These are phyloP conservation scores for Trifolium subterraneum DNA, from an alignment of 306 rosid species.

Conservation along the genomic window DNA sequence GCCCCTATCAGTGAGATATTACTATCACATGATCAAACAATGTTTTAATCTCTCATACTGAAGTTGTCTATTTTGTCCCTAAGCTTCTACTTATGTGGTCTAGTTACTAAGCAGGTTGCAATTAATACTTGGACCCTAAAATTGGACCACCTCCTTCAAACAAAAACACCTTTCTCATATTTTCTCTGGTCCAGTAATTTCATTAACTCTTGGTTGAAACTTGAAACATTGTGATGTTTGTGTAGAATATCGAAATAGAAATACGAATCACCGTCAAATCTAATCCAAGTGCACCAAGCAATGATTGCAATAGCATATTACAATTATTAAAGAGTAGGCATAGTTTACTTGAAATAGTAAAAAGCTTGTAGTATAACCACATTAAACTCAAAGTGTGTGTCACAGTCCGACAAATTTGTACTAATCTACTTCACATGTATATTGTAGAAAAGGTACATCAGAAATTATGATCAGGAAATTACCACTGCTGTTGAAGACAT, in stretches of 20 bases:
- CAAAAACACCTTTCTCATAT: slow-evolving; percentile 26
- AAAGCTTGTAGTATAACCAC: slow-evolving; percentile 18
- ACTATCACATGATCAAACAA: slow-evolving; percentile 31
- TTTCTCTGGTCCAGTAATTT: slow-evolving; percentile 27
- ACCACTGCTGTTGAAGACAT: slow-evolving; percentile 99
- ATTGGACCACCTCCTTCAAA: slow-evolving; percentile 25
- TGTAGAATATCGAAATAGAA: slow-evolving; percentile 27
- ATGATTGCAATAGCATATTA: slow-evolving; percentile 22
- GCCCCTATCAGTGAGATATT: slow-evolving; percentile 11
- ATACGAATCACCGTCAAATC: slow-evolving; percentile 29
- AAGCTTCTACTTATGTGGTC: slow-evolving; percentile 15
- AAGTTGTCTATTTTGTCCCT: slow-evolving; percentile 8
- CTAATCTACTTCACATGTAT: slow-evolving; percentile 28
- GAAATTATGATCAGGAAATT: slow-evolving; percentile 41
- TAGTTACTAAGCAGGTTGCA: slow-evolving; percentile 32
- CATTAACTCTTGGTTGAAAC: slow-evolving; percentile 22
- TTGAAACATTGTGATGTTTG: slow-evolving; percentile 15
- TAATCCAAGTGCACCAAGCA: slow-evolving; percentile 26
- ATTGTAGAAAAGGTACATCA: slow-evolving; percentile 19
- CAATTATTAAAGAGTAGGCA: slow-evolving; percentile 22
- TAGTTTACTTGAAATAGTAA: slow-evolving; percentile 30
- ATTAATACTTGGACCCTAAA: slow-evolving; percentile 11
- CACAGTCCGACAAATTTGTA: slow-evolving; percentile 22
- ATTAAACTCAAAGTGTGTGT: neutral
- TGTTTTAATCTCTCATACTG: slow-evolving; percentile 1